Evolutionary conservation across 306 rosid genomes (phyloP).

Genomic region (Acmispon strigosus): DNA sequence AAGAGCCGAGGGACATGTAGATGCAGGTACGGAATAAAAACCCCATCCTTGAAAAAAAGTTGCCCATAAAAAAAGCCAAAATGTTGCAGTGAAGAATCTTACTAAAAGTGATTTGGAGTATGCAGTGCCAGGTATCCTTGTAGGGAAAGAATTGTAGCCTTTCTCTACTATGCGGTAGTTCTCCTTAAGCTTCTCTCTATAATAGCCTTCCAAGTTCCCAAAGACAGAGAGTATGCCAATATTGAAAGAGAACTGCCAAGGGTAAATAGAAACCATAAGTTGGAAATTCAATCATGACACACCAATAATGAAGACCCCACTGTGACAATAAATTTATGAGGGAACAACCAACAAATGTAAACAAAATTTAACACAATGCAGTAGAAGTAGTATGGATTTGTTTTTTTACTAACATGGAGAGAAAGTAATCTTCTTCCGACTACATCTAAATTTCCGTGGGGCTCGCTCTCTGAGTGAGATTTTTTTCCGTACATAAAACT

Average conservation of each 20-base stretch:
- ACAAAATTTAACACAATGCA: constrained; percentile 23
- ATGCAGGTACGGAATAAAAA: no score
- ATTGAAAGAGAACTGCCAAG: constrained; percentile 64
- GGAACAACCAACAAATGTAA: constrained; percentile 13
- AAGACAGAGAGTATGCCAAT: constrained; percentile 72
- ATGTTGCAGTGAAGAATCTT: background rate
- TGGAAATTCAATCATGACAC: background rate
- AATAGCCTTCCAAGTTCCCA: constrained; percentile 49
- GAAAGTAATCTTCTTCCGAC: no score
- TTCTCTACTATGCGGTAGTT: constrained; percentile 66
- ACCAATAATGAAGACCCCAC: constrained; percentile 25
- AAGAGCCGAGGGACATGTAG: no score
- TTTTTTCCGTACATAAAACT: no score
- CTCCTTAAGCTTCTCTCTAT: constrained; percentile 53
- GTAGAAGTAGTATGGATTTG: constrained; percentile 18
- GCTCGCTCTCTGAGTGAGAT: no score
- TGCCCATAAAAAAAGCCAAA: no score
- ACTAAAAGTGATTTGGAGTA: constrained; percentile 80
- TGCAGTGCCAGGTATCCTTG: constrained; percentile 57
- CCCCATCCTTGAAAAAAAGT: no score
- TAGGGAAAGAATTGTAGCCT: constrained; percentile 88
- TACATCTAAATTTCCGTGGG: no score
- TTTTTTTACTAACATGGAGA: no score
- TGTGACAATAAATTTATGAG: constrained; percentile 13
- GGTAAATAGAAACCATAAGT: background rate